These are phyloP conservation scores for Lachnellula hyalina DNA, from an alignment of 2,329 filamentous ascomycete species.

Conservation along the genomic window DNA sequence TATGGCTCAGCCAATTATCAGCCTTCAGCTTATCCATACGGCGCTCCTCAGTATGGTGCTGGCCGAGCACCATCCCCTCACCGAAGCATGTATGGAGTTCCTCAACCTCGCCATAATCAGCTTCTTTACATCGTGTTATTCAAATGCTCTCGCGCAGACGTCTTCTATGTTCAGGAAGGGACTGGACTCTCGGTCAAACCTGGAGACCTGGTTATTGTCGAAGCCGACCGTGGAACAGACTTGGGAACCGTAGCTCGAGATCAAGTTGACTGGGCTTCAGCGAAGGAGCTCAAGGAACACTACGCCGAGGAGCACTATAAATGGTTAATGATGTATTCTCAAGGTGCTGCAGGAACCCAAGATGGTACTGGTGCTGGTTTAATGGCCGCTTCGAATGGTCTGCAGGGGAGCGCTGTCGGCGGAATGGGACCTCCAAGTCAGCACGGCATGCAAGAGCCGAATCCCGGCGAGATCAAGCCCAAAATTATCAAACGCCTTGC, in stretches of 20 bases:
- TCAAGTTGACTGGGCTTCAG: constrained; percentile 81
- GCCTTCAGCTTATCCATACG: constrained; percentile 21
- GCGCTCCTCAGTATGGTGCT: constrained; percentile 21
- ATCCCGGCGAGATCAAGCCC: constrained; percentile 74
- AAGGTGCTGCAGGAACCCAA: constrained; percentile 60
- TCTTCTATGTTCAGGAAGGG: constrained; percentile 95
- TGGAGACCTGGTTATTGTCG: constrained; percentile 93
- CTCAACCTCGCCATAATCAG: constrained; percentile 60
- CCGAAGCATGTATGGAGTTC: constrained; percentile 55
- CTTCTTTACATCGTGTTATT: constrained; percentile 87
- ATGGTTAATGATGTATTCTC: constrained; percentile 98
- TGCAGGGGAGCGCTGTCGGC: constrained; percentile 66
- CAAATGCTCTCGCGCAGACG: constrained; percentile 91
- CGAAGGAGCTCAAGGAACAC: constrained; percentile 83
- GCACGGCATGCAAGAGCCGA: constrained; percentile 67
- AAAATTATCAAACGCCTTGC: constrained; percentile 96
- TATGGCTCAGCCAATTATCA: constrained; percentile 21
- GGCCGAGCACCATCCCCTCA: constrained; percentile 54
- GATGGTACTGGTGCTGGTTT: constrained; percentile 57
- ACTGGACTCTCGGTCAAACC: constrained; percentile 86
- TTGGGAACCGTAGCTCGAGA: constrained; percentile 87
- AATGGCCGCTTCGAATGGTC: constrained; percentile 56
- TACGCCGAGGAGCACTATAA: constrained; percentile 95
- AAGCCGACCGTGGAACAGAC: constrained; percentile 93
- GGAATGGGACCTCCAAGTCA: constrained; percentile 72